These are phyloP conservation scores for Amoebophrya sp. DNA, from an alignment of 169 alveolate genomes.

Conservation along the genomic window DNA sequence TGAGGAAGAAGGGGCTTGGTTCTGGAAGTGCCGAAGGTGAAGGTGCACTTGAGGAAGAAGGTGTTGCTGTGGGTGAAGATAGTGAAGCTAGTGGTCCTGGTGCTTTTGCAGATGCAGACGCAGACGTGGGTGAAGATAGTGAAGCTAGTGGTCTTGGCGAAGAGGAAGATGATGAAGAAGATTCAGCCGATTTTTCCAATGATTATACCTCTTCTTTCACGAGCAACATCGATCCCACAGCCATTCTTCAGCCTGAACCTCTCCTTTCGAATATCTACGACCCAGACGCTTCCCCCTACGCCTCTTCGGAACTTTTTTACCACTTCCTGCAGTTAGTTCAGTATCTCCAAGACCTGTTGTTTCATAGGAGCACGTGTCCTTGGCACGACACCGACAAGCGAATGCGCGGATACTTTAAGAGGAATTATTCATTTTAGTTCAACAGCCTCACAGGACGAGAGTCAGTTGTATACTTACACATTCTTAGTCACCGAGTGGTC, in stretches of 20 bases:
- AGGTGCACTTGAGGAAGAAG: neutral
- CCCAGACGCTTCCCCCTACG: neutral
- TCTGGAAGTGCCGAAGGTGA: neutral
- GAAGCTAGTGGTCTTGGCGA: too few species aligned
- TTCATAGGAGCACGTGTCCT: neutral
- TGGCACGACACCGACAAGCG: neutral
- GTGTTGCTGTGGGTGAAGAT: neutral
- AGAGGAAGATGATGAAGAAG: neutral
- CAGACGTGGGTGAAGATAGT: too few species aligned
- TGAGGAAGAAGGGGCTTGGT: too few species aligned
- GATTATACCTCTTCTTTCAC: neutral
- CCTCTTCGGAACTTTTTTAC: neutral
- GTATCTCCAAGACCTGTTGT: neutral
- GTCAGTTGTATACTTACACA: neutral
- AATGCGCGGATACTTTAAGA: neutral
- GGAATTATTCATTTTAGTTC: neutral
- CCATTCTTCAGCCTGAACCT: neutral
- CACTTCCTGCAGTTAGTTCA: neutral
- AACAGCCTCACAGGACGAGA: neutral
- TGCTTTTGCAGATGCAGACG: neutral
- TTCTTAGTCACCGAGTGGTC: neutral
- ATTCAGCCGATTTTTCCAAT: neutral
- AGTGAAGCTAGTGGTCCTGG: neutral
- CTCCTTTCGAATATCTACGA: neutral
- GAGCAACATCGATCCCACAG: too few species aligned